Conservation (phyloP, 257 asterid genomes). For the Forsythia viridissima region DNA sequence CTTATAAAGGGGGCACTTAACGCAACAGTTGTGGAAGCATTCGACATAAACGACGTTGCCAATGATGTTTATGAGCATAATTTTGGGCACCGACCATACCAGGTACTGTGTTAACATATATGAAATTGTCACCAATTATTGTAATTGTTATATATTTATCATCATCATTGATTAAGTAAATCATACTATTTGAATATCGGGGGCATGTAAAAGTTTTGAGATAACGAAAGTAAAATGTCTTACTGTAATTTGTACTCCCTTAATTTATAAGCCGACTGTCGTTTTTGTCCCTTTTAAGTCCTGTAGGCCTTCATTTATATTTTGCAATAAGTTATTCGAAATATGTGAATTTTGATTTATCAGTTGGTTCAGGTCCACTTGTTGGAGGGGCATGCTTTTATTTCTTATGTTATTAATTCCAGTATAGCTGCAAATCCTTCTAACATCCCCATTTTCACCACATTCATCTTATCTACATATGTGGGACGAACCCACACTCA, state of each 20-base stretch:
- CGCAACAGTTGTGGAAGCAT: conserved; percentile 82
- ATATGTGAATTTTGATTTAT: not conserved
- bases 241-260: not conserved
- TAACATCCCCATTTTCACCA: no score
- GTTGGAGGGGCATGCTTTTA: no score
- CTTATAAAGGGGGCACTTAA: conserved; percentile 65
- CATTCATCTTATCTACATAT: no score
- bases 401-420: no score
- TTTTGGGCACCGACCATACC: conserved; percentile 88
- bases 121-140: not conserved
- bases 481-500: no score
- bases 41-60: conserved; percentile 87
- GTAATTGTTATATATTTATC: not conserved
- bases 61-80: conserved; percentile 92
- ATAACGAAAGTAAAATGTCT: not conserved
- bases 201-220: not conserved
- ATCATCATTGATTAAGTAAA: not conserved
- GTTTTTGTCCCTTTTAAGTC: not conserved
- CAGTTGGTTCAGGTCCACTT: not conserved
- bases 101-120: conserved; percentile 40
- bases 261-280: no score
- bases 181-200: not conserved
- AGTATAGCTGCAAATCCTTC: no score
- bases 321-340: not conserved
- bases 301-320: not conserved